Percentiles rank a stretch among this genome's conserved stretches.
phyloP scores from a whole-genome alignment of 176 grass and related monocot genomes.

The Avena insularis region DNA sequence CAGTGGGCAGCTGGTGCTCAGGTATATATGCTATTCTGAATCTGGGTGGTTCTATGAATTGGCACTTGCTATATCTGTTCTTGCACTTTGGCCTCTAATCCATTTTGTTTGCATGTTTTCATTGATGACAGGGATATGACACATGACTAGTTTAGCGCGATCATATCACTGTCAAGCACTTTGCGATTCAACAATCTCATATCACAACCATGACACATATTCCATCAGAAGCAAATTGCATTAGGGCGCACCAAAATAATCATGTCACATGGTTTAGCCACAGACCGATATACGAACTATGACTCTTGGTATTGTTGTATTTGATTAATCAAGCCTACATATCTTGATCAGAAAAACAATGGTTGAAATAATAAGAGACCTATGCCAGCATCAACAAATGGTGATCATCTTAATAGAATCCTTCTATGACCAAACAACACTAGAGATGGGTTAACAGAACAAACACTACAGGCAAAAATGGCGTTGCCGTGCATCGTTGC shows the following conservation, averaged over 20 bases:
- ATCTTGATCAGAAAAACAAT: conserved; percentile 14
- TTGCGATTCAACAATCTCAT: background rate
- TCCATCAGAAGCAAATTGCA: background rate
- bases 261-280: background rate
- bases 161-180: background rate
- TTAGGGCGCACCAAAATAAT: background rate
- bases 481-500: too few relatives aligned
- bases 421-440: conserved; percentile 23
- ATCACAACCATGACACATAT: background rate
- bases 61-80: background rate
- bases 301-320: background rate
- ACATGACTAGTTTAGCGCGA: background rate
- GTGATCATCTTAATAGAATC: conserved; percentile 29
- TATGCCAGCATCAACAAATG: conserved; percentile 51
- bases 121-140: background rate
- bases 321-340: conserved; percentile 33
- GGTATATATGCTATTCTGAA: background rate
- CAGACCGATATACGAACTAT: conserved; percentile 1
- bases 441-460: conserved; percentile 27
- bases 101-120: background rate
- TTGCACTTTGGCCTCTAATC: background rate
- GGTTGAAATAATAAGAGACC: background rate
- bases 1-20: background rate
- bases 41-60: background rate
- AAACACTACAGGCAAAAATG: background rate